These are phyloP conservation scores for Piromyces sp. DNA, from an alignment of 192 early-diverging fungal genomes.

Conservation along the genomic window DNA sequence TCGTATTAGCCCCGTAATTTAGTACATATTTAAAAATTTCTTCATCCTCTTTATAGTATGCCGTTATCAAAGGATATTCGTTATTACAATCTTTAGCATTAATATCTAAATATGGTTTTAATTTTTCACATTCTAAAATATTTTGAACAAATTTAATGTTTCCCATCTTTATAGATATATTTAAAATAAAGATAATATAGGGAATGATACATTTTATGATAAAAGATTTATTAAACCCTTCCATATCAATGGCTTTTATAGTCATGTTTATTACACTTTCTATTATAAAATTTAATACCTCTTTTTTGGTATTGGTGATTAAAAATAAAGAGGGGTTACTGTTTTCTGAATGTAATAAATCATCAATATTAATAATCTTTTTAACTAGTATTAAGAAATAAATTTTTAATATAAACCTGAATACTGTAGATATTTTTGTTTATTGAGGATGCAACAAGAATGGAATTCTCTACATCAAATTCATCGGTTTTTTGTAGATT, in stretches of 20 bases:
- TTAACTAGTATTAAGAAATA: no score
- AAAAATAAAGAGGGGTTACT: no score
- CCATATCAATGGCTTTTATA: neutral
- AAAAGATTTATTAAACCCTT: neutral
- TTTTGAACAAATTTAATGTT: neutral
- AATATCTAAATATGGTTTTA: neutral
- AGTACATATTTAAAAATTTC: neutral
- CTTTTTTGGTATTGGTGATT: no score
- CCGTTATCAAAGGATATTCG: neutral
- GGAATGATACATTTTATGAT: neutral
- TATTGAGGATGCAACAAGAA: no score
- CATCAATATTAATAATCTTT: no score
- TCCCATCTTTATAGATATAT: neutral
- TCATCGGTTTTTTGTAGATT: no score
- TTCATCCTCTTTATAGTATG: neutral
- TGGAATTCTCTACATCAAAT: no score
- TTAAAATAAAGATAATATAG: neutral
- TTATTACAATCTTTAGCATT: neutral
- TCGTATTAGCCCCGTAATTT: neutral
- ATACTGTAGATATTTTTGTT: no score
- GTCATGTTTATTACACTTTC: neutral
- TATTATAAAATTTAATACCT: neutral
- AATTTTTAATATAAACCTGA: no score
- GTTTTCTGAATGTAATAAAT: no score
- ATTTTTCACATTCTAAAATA: neutral